These are phyloP conservation scores for Pseudofabraea citricarpa DNA, from an alignment of 2,329 filamentous ascomycete genomes.

Conservation along the genomic window DNA sequence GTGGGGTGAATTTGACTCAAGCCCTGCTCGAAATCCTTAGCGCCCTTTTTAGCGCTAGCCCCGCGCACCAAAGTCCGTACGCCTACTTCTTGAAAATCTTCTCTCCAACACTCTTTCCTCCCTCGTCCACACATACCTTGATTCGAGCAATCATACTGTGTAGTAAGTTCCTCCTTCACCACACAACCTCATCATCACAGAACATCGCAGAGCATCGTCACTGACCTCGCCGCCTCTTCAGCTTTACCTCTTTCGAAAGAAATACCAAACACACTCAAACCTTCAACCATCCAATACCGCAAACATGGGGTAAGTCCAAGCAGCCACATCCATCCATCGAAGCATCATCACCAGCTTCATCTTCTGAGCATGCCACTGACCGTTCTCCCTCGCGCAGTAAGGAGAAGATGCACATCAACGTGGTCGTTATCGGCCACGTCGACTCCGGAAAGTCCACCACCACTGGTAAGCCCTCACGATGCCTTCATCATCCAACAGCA, in stretches of 20 bases:
- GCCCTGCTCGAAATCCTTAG: no score
- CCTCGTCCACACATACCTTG: slow-evolving; percentile 9
- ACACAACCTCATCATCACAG: slow-evolving; percentile 3
- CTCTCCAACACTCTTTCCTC: slow-evolving; percentile 4
- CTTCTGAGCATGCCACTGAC: slow-evolving; percentile 17
- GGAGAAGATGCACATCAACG: slow-evolving; percentile 95
- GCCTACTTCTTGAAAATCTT: not conserved
- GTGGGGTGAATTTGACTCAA: slow-evolving; percentile 1
- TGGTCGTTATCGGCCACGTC: slow-evolving; percentile 99
- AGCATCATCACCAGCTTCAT: slow-evolving; percentile 12
- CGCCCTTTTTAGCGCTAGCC: not conserved
- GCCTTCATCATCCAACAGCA: slow-evolving; percentile 5
- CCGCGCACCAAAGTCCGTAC: not conserved
- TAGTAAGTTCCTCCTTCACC: slow-evolving; percentile 6
- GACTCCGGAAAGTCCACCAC: slow-evolving; percentile 99
- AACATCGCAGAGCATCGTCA: slow-evolving; percentile 7
- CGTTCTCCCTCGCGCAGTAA: slow-evolving; percentile 57
- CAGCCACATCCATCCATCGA: slow-evolving; percentile 6
- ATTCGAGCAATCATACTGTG: slow-evolving; percentile 12
- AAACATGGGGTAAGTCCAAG: slow-evolving; percentile 28
- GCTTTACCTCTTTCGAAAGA: slow-evolving; percentile 20
- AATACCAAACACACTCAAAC: slow-evolving; percentile 21
- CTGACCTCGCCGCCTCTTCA: slow-evolving; percentile 14
- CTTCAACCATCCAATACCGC: slow-evolving; percentile 22
- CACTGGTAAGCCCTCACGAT: slow-evolving; percentile 59